Evolutionary conservation across 352 stramenopile species (phyloP), one percentile per base, ranked within the genome.

Genomic region (Globisporangium echinulatum): DNA sequence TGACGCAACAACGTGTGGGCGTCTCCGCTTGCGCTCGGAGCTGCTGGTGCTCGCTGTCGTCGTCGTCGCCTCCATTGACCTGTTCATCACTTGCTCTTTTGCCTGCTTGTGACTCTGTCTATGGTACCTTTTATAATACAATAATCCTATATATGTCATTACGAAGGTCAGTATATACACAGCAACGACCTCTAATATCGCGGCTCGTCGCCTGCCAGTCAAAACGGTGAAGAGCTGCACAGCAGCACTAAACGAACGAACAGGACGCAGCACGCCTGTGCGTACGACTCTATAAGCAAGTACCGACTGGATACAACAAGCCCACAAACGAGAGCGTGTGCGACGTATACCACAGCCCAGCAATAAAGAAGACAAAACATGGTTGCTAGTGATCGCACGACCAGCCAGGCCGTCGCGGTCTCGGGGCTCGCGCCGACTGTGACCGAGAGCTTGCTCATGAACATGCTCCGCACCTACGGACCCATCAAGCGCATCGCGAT

Each of bases 391-490:
- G n/a, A 7, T 2, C 7, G n/a, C 1, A 2, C 46, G 5, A 50
- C 9, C 15, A 33, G 14, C 46, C 46, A 50, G n/a, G 42, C 42
- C 14, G 42, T 47, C 11, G 42, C 46, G 57, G 40, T 91, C 54
- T 77, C 79, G 40, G 77, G 77, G n/a, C 67, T 89, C 13, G 64
- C 66, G 38, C 64, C 58, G 3, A 62, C 48, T n/a, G 61, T 81
- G 25, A 71, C 61, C 5, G 67, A 87, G 36, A 50, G 49, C 11
- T 58, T 72, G 59, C 68, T 92, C 49, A 71, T 68, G 49, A 86
- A 79, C 25, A 77, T 88, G 65, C 85, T 83, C 58, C 68, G 74
- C 40, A 67, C 71, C 1, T 86, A 85, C 52, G 82, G 82, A 9
- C 67, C 70, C 46, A 75, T 92, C 48, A 47, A 79, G 58, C 79